A percentile compares a stretch with the other conserved stretches of the same genome.
Evolutionary conservation across 2,329 filamentous ascomycete genomes (phyloP).

Genomic region (Talaromyces verruculosus): DNA sequence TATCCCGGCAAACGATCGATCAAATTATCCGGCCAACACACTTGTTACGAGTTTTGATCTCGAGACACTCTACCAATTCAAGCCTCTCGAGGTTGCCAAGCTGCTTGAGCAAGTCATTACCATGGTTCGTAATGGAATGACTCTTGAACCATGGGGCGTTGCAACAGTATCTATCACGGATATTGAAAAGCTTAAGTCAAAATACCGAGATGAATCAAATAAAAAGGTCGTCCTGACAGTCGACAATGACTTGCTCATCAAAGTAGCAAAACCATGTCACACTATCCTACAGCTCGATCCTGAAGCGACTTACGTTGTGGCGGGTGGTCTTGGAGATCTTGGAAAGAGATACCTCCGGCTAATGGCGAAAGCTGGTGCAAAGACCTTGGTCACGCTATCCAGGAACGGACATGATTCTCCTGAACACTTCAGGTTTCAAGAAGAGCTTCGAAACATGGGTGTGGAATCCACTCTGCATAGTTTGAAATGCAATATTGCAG

Average conservation of each 20-base stretch:
- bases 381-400: conserved; percentile 31
- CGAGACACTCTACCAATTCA: too few relatives aligned
- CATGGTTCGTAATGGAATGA: too few relatives aligned
- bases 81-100: too few relatives aligned
- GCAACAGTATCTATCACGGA: too few relatives aligned
- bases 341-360: conserved; percentile 25
- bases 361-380: conserved; percentile 29
- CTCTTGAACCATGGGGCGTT: too few relatives aligned
- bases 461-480: neutral
- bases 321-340: conserved; percentile 27
- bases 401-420: conserved; percentile 25
- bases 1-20: too few relatives aligned
- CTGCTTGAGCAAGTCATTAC: too few relatives aligned
- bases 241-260: neutral
- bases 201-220: neutral
- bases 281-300: neutral
- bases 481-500: neutral
- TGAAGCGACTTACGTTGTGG: conserved; percentile 25
- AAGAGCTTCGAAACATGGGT: neutral
- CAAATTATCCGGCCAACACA: too few relatives aligned
- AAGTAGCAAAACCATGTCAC: neutral
- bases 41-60: too few relatives aligned
- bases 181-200: too few relatives aligned
- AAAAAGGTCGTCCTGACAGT: neutral
- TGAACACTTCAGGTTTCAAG: conserved; percentile 1